phyloP scores from a whole-genome alignment of 257 asterid genomes.

The Handroanthus guayacan region DNA sequence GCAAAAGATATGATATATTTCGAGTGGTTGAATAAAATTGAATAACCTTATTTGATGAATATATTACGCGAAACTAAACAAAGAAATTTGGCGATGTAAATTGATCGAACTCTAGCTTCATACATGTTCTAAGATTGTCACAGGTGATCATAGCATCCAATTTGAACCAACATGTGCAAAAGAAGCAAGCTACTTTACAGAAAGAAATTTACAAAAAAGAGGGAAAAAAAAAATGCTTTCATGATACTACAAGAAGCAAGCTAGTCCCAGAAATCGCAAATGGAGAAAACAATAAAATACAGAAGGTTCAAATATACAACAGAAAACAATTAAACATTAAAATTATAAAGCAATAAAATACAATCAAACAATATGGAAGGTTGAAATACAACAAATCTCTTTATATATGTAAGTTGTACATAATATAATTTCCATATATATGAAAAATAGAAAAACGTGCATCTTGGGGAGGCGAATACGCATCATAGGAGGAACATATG shows the following conservation, averaged over 20 bases:
- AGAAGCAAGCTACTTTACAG: conserved; percentile 12
- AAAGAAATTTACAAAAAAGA: background rate
- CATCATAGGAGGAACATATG: too few species aligned
- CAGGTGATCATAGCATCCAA: background rate
- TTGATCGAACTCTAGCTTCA: conserved; percentile 6
- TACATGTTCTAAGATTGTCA: background rate
- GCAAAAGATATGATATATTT: background rate
- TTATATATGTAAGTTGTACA: too few species aligned
- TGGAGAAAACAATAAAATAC: too few species aligned
- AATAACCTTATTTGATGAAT: background rate
- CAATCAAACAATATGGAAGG: too few species aligned
- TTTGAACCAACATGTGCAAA: background rate
- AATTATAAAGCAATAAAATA: too few species aligned
- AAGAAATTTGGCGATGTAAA: background rate
- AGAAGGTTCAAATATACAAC: too few species aligned
- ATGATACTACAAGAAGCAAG: background rate
- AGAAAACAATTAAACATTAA: too few species aligned
- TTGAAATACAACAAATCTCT: too few species aligned
- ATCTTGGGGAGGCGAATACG: too few species aligned
- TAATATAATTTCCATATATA: too few species aligned
- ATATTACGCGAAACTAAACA: background rate
- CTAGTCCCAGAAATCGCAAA: background rate
- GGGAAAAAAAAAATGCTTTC: background rate
- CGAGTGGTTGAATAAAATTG: background rate
- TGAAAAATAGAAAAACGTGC: too few species aligned